Evolutionary conservation across 306 rosid species (phyloP).

Genomic region (Luffa aegyptiaca): DNA sequence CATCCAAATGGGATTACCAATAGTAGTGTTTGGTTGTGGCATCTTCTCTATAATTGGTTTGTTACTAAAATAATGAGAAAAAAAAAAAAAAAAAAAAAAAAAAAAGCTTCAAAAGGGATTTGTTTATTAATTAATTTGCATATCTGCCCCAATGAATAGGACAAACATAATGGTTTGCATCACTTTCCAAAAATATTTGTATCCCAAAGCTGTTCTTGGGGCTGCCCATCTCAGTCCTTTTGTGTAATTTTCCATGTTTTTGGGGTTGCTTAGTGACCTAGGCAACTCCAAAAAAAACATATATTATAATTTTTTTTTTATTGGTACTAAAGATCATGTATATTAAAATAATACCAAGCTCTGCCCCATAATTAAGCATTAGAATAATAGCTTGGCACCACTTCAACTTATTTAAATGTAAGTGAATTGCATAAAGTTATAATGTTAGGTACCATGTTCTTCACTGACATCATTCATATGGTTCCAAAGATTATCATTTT

Average conservation of each 20-base stretch:
- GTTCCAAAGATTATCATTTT: neutral
- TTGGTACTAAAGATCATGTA: neutral
- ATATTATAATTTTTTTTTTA: neutral
- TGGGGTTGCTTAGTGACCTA: slow-evolving; percentile 2
- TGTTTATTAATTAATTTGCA: neutral
- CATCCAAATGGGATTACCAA: slow-evolving; percentile 15
- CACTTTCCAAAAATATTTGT: slow-evolving; percentile 1
- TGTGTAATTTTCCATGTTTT: neutral
- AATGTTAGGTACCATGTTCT: neutral
- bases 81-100: neutral
- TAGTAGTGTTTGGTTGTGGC: slow-evolving; percentile 13
- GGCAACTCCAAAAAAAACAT: neutral
- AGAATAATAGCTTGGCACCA: neutral
- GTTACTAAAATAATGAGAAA: neutral
- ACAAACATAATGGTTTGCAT: neutral
- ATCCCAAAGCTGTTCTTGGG: slow-evolving; percentile 5
- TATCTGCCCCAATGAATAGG: neutral
- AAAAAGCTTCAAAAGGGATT: neutral
- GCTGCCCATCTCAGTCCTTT: neutral
- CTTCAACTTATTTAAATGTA: neutral
- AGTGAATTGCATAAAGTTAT: neutral
- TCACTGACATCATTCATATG: neutral
- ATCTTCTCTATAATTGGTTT: slow-evolving; percentile 18
- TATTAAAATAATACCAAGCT: neutral
- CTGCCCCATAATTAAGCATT: neutral